These are phyloP conservation scores for Eutrema heterophyllum DNA, from an alignment of 345 rosid genomes.

Conservation along the genomic window DNA sequence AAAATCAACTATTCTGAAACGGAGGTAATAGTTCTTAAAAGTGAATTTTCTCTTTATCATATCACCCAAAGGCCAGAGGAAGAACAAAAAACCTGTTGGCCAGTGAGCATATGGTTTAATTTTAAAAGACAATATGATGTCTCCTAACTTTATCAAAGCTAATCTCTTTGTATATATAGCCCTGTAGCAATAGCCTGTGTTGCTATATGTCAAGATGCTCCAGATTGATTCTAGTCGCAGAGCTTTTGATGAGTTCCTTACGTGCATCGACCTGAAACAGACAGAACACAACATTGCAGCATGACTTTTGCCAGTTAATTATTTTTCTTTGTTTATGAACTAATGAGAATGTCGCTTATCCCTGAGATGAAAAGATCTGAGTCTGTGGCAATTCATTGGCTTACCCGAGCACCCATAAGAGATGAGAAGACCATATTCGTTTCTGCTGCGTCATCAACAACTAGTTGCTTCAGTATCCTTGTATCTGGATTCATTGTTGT, in stretches of 20 bases:
- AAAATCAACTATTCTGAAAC: too few relatives aligned
- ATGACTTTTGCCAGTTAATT: not conserved
- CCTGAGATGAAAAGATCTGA: too few relatives aligned
- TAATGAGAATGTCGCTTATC: too few relatives aligned
- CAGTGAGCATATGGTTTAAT: not conserved
- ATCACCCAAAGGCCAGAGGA: not conserved
- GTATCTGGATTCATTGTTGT: constrained; percentile 89
- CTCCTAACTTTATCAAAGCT: constrained; percentile 1
- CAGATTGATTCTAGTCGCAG: constrained; percentile 52
- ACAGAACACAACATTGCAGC: not conserved
- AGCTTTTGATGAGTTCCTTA: constrained; percentile 66
- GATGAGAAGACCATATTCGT: constrained; percentile 71
- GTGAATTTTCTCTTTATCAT: not conserved
- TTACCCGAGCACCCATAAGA: constrained; percentile 93
- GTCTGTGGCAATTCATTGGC: not conserved
- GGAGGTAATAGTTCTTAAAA: too few relatives aligned
- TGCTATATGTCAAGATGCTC: constrained; percentile 70
- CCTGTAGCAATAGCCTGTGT: constrained; percentile 9
- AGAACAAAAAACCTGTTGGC: not conserved
- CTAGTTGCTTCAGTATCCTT: constrained; percentile 78
- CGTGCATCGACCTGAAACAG: constrained; percentile 66
- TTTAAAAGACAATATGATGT: not conserved
- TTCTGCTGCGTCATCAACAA: constrained; percentile 79
- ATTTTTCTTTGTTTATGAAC: not conserved
- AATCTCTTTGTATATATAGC: not conserved